Evolutionary conservation across 2,329 filamentous ascomycete genomes (phyloP), one percentile per base, ranked within the genome.

Genomic region (Alternaria conjuncta): DNA sequence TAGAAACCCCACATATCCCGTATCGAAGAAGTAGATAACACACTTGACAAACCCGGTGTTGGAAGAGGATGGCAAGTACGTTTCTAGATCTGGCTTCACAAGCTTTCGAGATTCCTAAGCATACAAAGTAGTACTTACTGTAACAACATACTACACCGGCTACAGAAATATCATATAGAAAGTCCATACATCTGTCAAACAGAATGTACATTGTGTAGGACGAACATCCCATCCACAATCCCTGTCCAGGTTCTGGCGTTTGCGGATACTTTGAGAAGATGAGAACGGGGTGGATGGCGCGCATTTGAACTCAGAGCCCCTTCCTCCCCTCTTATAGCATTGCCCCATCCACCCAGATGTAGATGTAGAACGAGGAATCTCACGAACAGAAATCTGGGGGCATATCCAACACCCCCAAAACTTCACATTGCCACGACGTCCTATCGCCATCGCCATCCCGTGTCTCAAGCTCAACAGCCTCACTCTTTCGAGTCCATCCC

Each of bases 381-480:
- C 36, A 18, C 9, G 36, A 41, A 41, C 36, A 41, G 36, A 41
- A 18, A 41, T 41, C 32, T 18, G 15, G 9, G 36, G 36, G 36
- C 15, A 41, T 41, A 11, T 41, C 36, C 36, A 41, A 41, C 5
- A 41, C 36, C 36, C 36, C 36, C 36, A 41, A 2, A 41, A 18
- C 0, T 18, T 1, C 36, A n/a, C 36, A 41, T 18, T 3, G 3
- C n/a, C 36, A 1, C 36, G 3, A 41, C n/a, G 36, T 0, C 0
- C 36, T 18, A 41, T 18, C n/a, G 4, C 36, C 36, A 18, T 41
- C 36, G 36, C 36, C n/a, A 10, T 41, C 36, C 36, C 36, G 36
- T 41, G 0, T 0, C 36, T 41, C 1, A 1, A 41, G 36, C 3
- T 3, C 36, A 41, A 41, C 36, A 41, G 36, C 36, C 36, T 41